Evolutionary conservation across 306 rosid genomes (phyloP), one percentile per base, ranked within the genome.

Genomic region (cucumber (Cucumis sativus)): DNA sequence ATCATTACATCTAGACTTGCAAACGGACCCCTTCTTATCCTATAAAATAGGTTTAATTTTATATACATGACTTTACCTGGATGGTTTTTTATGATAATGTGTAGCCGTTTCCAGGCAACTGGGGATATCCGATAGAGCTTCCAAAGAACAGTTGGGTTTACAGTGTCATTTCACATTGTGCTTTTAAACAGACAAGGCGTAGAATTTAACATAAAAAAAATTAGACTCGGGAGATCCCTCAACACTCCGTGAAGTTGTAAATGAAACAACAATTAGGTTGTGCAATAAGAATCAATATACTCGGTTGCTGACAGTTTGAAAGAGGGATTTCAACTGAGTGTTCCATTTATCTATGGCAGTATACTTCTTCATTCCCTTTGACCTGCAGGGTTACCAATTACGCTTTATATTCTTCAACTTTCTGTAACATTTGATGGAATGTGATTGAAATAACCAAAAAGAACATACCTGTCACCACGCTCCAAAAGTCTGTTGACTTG

Each of bases 401-500:
- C 41, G 16, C 43, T 25, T 71, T 49, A 71, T 25, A 51, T 28
- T 49, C 23, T 9, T 15, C 54, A 49, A 28, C 17, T 71, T 49
- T 14, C 59, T 68, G 56, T 52, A 45, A 10, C 37, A 14, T 12
- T 49, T 49, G 25, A 16, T 4, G 13, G 15, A 47, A 45, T 49
- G 76, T 3, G 57, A 49, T 21, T 20, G 56, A 40, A 43, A 68
- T 68, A 68, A 10, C 35, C 54, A 68, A 5, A 74, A 35, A 30
- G 45, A 73, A 65, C 85, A 57, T 10, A 89, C 99, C 96, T 90
- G 83, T 91, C 90, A 40, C 93, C 91, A 54, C 99, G 93, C 85
- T 95, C 98, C 67, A 95, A 84, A 23, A 95, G 92, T 86, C 97
- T 84, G 84, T 95, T 95, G 69, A 95, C 98, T 85, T 95, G 98